Base-by-base conservation (phyloP, 1,284 basidiomycete genomes). In the Boletus calvinii region DNA sequence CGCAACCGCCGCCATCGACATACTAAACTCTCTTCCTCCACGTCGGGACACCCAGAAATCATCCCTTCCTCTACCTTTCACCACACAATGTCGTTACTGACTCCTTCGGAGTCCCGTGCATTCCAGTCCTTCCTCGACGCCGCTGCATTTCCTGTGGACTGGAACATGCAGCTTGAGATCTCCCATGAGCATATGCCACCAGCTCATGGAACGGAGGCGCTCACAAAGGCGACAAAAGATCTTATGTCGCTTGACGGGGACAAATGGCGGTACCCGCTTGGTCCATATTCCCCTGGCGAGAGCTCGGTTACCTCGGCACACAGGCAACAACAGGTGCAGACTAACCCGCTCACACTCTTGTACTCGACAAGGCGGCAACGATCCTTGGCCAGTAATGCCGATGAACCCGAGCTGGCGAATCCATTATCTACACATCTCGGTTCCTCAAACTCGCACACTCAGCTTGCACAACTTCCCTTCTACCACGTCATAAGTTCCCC, bases 211-310 rank as follows among this genome's bases (percentile, higher is more conserved):
- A 80, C 74, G 50, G 80, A 87, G 52, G 81, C 82, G 10, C 75
- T 90, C 53, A 70, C 81, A 43, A 85, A 84, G 64, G 87, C 86
- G 0, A 90, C 87, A 0, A 87, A 85, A 66, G 70, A 72, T 55
- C 67, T 72, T 24, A 71, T 71, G 70, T 62, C 67, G 2, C 54
- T 72, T 1, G 71, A 71, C 37, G 55, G 46, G 2, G 68, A 67
- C 34, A 66, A 56, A 38, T 66, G 58, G 63, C 53, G 59, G 13
- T 54, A 62, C 22, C 65, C 70, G 8, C 56, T 66, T 8, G 55
- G 47, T n/a, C 31, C 57, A 9, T 57, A 52, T 18, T 29, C 65
- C 1, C 57, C 42, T 46, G 22, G 35, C 1, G 63, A 58, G 13
- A 38, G 45, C 37, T 39, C 58, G 29, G 58, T 34, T 3, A 34